Conservation (phyloP, 2,329 filamentous ascomycete genomes). For the Colletotrichum echinochloae region DNA sequence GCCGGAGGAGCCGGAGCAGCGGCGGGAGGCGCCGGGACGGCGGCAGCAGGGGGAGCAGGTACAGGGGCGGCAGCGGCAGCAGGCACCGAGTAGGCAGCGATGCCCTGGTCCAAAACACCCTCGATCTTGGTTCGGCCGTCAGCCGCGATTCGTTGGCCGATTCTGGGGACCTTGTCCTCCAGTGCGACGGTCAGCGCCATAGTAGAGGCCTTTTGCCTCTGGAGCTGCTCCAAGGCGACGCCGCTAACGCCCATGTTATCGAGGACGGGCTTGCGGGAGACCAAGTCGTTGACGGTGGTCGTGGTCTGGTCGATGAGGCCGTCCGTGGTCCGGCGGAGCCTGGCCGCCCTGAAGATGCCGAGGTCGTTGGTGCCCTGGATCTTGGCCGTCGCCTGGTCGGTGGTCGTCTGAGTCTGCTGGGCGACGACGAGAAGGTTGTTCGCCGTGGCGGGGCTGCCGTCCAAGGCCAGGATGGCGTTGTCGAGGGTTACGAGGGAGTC, state of each 20-base stretch:
- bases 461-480: conserved; percentile 27
- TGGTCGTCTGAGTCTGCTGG: conserved; percentile 35
- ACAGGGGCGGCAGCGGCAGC: conserved; percentile 1
- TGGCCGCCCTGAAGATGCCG: conserved; percentile 41
- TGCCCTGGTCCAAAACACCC: conserved; percentile 42
- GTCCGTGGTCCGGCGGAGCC: conserved; percentile 42
- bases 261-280: conserved; percentile 45
- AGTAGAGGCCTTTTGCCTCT: conserved; percentile 43
- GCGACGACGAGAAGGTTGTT: conserved; percentile 32
- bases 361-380: conserved; percentile 44
- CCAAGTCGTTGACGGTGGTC: conserved; percentile 42
- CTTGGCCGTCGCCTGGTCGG: conserved; percentile 43
- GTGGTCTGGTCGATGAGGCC: conserved; percentile 43
- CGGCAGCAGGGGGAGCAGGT: conserved; percentile 14
- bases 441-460: conserved; percentile 31
- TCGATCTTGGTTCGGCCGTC: conserved; percentile 43
- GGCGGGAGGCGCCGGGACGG: background rate
- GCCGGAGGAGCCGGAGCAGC: conserved; percentile 1
- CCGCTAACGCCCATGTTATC: conserved; percentile 45
- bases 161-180: conserved; percentile 45
- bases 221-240: conserved; percentile 43
- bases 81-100: conserved; percentile 40
- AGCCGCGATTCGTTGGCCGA: conserved; percentile 46
- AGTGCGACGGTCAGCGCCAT: conserved; percentile 44
- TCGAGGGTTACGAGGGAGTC: conserved; percentile 29